These are phyloP conservation scores for Aspergillus sp. DNA, from an alignment of 2,329 filamentous ascomycete genomes.

Conservation along the genomic window DNA sequence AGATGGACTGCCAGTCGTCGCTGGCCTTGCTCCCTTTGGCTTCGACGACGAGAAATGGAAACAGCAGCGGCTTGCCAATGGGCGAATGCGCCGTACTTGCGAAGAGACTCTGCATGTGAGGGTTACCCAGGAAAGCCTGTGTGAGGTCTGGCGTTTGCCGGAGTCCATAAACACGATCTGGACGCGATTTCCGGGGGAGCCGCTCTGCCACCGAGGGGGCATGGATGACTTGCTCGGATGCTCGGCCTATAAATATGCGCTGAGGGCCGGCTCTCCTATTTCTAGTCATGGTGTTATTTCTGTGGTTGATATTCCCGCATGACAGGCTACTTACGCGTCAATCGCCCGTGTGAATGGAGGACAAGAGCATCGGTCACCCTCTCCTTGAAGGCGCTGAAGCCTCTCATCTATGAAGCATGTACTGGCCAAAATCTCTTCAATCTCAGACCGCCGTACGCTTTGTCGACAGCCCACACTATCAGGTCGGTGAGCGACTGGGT, in stretches of 20 bases:
- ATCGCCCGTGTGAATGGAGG: background rate
- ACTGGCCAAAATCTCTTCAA: background rate
- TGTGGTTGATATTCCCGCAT: background rate
- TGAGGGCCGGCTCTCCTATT: background rate
- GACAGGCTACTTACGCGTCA: background rate
- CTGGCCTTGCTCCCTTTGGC: background rate
- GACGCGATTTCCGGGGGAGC: background rate
- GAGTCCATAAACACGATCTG: background rate
- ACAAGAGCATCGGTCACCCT: background rate
- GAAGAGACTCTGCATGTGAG: background rate
- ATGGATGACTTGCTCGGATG: background rate
- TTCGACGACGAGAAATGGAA: slow-evolving; percentile 2
- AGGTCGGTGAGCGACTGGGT: background rate
- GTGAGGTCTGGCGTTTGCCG: background rate
- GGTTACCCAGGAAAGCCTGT: too few relatives aligned
- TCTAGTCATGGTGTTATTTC: background rate
- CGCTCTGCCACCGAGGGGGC: background rate
- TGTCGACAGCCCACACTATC: background rate
- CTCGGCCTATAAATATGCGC: background rate
- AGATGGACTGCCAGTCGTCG: slow-evolving; percentile 3
- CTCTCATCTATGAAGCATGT: too few relatives aligned
- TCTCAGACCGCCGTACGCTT: background rate
- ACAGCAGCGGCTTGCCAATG: background rate
- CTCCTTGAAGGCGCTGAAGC: background rate
- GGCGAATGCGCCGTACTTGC: background rate